Conservation (phyloP, 1,284 basidiomycete genomes). For the Chalciporus sp. region DNA sequence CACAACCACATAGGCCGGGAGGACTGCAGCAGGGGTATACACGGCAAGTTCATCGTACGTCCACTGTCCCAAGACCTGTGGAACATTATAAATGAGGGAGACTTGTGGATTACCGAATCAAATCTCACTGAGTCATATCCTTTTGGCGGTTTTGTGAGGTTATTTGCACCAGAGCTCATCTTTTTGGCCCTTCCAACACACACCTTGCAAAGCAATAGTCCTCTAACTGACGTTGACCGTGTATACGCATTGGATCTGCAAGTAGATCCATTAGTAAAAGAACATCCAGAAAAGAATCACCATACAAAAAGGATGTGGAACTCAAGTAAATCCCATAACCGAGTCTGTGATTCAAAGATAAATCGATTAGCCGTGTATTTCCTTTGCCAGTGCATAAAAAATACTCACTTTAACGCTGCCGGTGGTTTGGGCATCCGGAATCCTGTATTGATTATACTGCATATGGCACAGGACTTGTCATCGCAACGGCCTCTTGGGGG, state of each 20-base stretch:
- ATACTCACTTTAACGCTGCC: background rate
- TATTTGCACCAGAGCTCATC: background rate
- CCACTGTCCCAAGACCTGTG: background rate
- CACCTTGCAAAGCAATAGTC: too few relatives aligned
- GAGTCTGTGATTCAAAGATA: background rate
- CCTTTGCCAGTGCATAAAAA: background rate
- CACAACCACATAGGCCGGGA: background rate
- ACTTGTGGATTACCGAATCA: background rate
- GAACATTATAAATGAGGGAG: too few relatives aligned
- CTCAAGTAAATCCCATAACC: background rate
- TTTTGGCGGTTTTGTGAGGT: background rate
- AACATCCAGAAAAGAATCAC: background rate
- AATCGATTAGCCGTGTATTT: background rate
- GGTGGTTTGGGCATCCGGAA: background rate
- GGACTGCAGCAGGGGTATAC: background rate
- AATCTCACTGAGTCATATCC: background rate
- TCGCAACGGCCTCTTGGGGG: background rate
- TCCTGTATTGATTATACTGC: background rate
- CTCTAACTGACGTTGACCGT: too few relatives aligned
- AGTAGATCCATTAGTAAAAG: background rate
- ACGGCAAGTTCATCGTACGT: background rate
- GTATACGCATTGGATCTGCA: background rate
- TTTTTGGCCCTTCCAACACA: background rate
- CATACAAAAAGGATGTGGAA: background rate
- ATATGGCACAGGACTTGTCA: background rate